Base-by-base conservation (phyloP, 352 stramenopile species). In the Thalassiosira gravida region DNA sequence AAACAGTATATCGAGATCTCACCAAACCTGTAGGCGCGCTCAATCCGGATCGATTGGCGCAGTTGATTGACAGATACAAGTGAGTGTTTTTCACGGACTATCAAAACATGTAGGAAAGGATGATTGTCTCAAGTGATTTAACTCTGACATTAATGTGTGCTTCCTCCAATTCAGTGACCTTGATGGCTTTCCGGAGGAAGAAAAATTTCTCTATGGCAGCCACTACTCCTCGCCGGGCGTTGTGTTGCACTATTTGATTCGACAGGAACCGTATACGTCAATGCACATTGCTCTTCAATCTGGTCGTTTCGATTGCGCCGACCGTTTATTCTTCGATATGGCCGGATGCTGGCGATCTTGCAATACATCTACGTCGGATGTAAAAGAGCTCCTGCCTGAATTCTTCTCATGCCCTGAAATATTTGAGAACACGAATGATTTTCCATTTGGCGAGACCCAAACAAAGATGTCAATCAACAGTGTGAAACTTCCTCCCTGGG, bases 321-420 rank as follows among this genome's bases (percentile, higher is more conserved):
- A 99, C 84, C 93, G 97, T 1, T 83, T 99, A 0, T 99, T 99
- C 74, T 94, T 95, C 68, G 96, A 89, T 59, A 62, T 87, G 46
- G 72, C 32, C 6, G 71, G 77, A 13, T 87, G 79, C 46, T 87
- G 74, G 77, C 47, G 65, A 57, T 80, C 69, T 69, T 80, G 69
- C 65, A 64, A 77, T 63, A 75, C 73, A 39, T 71, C 57, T n/a
- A 97, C 97, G 59, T 96, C 96, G 67, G 97, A 99, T 79, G 96
- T 99, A 14, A 99, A 99, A 83, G 97, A 99, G 74, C 87, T 99
- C 11, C 98, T 97, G 16, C 97, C 97, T 27, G 97, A 99, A 84
- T 98, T 99, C 57, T 99, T 97, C 75, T 93, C 81, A 22, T 89
- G 96, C 29, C 94, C 96, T 13, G 94, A 97, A 66, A 97, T 98